Percentiles rank a stretch among this genome's conserved stretches.
Conservation (phyloP, 2,329 filamentous ascomycete genomes). For the Fonsecaea monophora region DNA sequence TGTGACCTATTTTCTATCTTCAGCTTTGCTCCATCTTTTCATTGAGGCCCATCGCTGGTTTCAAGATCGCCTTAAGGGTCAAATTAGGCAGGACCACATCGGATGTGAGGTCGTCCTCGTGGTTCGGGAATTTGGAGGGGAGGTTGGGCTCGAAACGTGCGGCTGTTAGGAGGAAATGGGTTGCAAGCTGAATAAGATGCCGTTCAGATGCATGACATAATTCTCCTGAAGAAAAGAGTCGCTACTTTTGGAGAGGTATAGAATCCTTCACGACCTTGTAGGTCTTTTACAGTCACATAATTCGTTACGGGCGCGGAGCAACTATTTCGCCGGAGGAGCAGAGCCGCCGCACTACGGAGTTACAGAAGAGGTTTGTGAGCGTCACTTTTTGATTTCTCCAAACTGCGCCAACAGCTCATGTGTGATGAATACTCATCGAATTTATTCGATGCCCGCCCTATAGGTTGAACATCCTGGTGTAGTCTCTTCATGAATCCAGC, state of each 20-base stretch:
- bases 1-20: no score
- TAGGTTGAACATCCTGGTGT: not conserved
- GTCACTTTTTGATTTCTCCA: not conserved
- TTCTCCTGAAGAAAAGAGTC: no score
- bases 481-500: not conserved
- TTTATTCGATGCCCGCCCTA: not conserved
- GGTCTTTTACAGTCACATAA: no score
- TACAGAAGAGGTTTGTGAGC: not conserved
- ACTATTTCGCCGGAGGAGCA: not conserved
- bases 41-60: conserved; percentile 7
- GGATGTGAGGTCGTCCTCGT: not conserved
- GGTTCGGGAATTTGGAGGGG: not conserved
- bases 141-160: no score
- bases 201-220: no score
- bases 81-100: not conserved
- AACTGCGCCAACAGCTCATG: not conserved
- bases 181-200: no score
- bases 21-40: conserved; percentile 7
- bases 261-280: no score
- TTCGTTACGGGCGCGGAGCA: not conserved
- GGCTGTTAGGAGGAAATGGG: no score
- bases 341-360: not conserved
- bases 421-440: not conserved
- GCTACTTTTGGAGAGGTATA: no score
- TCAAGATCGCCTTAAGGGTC: not conserved